phyloP scores from a whole-genome alignment of 129 eudicot species.

The Flaveria trinervia region DNA sequence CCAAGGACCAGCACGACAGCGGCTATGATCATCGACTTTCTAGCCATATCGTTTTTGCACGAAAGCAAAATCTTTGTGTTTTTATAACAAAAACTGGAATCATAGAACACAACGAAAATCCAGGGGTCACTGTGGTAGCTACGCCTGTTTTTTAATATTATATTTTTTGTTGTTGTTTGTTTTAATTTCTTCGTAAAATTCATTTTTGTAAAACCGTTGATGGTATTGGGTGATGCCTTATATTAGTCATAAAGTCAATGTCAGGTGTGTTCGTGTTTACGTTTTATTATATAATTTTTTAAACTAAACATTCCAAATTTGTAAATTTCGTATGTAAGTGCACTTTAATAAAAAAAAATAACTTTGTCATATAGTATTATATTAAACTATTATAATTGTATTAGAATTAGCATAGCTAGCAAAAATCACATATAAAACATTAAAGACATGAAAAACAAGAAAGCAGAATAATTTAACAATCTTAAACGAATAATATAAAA shows the following conservation, averaged over 20 bases:
- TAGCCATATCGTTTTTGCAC: constrained; percentile 2
- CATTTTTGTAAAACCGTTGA: neutral
- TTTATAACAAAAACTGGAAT: neutral
- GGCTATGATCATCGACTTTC: constrained; percentile 20
- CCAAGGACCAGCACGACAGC: constrained; percentile 25
- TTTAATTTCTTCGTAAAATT: neutral
- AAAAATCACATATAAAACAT: neutral
- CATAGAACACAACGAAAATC: constrained; percentile 25
- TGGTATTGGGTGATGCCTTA: neutral
- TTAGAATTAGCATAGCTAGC: too few relatives aligned
- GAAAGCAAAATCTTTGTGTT: neutral
- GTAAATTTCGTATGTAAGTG: neutral
- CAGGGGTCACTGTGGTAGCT: constrained; percentile 3
- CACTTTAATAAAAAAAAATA: neutral
- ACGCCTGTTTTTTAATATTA: neutral
- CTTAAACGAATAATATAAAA: too few relatives aligned
- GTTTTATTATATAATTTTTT: neutral
- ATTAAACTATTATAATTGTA: too few relatives aligned
- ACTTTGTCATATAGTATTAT: neutral
- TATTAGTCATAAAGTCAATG: neutral
- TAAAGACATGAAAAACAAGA: too few relatives aligned
- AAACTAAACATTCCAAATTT: neutral
- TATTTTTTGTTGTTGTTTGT: neutral
- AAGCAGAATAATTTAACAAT: too few relatives aligned
- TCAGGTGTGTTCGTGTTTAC: neutral